phyloP scores from a whole-genome alignment of 768 basidiomycete genomes.

The Termitomyces titanicus region DNA sequence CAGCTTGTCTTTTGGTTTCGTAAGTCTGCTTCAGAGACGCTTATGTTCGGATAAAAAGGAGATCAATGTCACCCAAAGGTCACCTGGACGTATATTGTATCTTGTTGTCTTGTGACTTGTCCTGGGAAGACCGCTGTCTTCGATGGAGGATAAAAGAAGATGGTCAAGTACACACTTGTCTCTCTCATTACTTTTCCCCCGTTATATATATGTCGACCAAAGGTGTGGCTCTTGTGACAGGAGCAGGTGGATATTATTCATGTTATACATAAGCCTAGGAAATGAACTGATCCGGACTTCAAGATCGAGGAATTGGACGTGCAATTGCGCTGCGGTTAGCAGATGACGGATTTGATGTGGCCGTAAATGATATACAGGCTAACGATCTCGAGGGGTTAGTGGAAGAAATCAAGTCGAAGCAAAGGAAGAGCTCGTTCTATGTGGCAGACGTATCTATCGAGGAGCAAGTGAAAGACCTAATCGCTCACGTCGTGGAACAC shows the following conservation, averaged over 20 bases:
- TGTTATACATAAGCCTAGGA: no score
- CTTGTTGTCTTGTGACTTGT: no score
- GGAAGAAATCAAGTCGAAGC: constrained; percentile 17
- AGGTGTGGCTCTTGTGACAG: constrained; percentile 13
- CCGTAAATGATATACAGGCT: constrained; percentile 34
- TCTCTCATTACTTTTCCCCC: no score
- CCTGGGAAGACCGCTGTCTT: no score
- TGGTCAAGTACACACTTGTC: no score
- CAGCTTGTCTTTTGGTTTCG: not conserved
- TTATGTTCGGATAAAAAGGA: no score
- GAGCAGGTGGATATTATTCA: constrained; percentile 8
- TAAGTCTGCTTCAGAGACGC: no score
- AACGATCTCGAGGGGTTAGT: constrained; percentile 2
- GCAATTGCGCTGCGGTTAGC: constrained; percentile 18
- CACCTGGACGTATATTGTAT: no score
- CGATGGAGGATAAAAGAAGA: no score
- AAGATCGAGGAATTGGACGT: constrained; percentile 18
- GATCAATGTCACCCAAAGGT: no score
- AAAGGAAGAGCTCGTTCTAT: constrained; percentile 14
- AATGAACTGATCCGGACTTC: not conserved
- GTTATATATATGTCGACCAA: constrained; percentile 7
- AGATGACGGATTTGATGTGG: constrained; percentile 18
- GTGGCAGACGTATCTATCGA: constrained; percentile 19
- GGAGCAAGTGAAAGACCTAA: constrained; percentile 19
- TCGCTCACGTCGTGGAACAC: constrained; percentile 12